A percentile compares a stretch with the other conserved stretches of the same genome.
Evolutionary conservation across 106 monocot species (phyloP).

Genomic region (Xerophyta viscosa): DNA sequence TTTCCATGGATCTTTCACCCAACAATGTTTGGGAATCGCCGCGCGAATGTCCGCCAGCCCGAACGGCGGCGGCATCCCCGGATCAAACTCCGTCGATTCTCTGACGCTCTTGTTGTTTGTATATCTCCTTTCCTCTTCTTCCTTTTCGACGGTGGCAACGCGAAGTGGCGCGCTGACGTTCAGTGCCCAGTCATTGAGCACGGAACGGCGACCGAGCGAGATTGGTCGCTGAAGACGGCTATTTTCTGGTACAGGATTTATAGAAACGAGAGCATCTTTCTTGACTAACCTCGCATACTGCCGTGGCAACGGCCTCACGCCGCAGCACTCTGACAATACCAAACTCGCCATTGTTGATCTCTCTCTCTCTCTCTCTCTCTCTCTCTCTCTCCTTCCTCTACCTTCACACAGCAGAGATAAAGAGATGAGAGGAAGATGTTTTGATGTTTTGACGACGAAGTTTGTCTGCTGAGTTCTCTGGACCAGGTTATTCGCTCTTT

Average conservation of each 20-base stretch:
- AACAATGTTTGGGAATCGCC: slow-evolving; percentile 64
- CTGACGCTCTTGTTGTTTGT: not conserved
- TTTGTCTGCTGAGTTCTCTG: no score
- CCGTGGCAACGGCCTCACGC: slow-evolving; percentile 19
- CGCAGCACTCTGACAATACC: slow-evolving; percentile 42
- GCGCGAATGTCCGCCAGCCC: slow-evolving; percentile 58
- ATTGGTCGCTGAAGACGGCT: slow-evolving; percentile 1
- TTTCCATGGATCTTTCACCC: slow-evolving; percentile 48
- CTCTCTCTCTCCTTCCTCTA: no score
- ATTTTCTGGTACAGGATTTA: not conserved
- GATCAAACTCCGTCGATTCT: slow-evolving; percentile 25
- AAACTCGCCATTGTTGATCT: slow-evolving; percentile 38
- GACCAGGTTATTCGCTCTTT: no score
- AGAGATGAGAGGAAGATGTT: no score
- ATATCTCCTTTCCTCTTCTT: slow-evolving; percentile 8
- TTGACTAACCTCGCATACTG: not conserved
- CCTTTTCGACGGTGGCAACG: slow-evolving; percentile 14
- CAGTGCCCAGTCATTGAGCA: slow-evolving; percentile 30
- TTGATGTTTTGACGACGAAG: no score
- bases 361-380: no score
- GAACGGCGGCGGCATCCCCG: slow-evolving; percentile 53
- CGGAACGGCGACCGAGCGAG: slow-evolving; percentile 3
- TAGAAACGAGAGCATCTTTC: not conserved
- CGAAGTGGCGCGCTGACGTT: slow-evolving; percentile 14
- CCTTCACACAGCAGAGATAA: no score